phyloP scores from a whole-genome alignment of 2,329 filamentous ascomycete genomes.

The Venturia nashicola region DNA sequence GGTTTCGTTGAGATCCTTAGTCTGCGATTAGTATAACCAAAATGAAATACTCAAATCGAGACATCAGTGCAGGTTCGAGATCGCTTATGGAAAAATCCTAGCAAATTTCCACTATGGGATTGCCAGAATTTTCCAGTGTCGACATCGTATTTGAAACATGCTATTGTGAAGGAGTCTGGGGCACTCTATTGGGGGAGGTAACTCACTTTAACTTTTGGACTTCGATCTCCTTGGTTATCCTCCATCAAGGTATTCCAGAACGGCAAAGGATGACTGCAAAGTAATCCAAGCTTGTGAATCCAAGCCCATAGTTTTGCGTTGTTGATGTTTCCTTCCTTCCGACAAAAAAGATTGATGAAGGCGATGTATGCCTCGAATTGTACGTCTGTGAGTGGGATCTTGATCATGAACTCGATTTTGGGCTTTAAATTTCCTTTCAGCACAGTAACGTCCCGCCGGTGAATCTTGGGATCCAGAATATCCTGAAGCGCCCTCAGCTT shows the following conservation, averaged over 20 bases:
- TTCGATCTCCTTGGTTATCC: neutral
- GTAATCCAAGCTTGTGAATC: constrained; percentile 38
- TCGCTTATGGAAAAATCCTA: neutral
- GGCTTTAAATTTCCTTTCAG: constrained; percentile 49
- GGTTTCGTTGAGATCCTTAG: neutral
- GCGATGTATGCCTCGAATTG: constrained; percentile 53
- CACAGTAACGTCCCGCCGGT: constrained; percentile 42
- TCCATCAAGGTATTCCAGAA: constrained; percentile 20
- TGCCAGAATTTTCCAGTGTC: too few relatives aligned
- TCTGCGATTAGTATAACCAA: neutral
- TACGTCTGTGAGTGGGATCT: constrained; percentile 52
- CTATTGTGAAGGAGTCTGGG: too few relatives aligned
- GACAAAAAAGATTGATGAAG: constrained; percentile 32
- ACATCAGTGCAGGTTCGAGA: neutral
- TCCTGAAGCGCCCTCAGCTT: constrained; percentile 58
- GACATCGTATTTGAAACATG: too few relatives aligned
- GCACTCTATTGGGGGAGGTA: neutral
- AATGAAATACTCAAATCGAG: neutral
- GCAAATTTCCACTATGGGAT: too few relatives aligned
- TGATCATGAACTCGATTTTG: constrained; percentile 75
- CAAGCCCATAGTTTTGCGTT: constrained; percentile 41
- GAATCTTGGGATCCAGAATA: constrained; percentile 64
- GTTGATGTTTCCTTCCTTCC: constrained; percentile 9
- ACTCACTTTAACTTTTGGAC: neutral
- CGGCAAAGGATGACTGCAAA: constrained; percentile 47